Percentiles rank a stretch among this genome's conserved stretches.
Conservation (phyloP, 2,329 filamentous ascomycete genomes). For the Penicillium polonicum region DNA sequence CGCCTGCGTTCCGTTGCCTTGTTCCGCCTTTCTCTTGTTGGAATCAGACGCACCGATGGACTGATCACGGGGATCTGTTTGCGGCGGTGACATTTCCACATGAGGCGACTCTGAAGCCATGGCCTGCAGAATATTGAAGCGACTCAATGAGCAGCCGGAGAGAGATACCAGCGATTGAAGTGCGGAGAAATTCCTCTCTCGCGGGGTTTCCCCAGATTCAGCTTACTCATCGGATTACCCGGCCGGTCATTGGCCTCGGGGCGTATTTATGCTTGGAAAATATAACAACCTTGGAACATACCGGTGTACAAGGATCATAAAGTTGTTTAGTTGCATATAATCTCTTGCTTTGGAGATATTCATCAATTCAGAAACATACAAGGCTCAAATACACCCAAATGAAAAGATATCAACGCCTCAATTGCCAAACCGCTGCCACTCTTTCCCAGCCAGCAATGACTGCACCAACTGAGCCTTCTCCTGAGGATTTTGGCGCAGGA, state of each 20-base stretch:
- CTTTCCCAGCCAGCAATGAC: constrained; percentile 12
- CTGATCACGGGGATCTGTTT: constrained; percentile 26
- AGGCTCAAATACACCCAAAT: not conserved
- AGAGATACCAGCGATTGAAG: constrained; percentile 20
- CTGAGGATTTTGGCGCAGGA: constrained; percentile 16
- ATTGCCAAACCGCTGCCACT: constrained; percentile 4
- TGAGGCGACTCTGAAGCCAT: constrained; percentile 40
- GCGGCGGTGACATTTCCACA: constrained; percentile 27
- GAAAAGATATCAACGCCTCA: not conserved
- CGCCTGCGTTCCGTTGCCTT: constrained; percentile 48
- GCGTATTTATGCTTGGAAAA: not conserved
- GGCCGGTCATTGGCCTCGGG: constrained; percentile 10
- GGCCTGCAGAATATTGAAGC: not conserved
- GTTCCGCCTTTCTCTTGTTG: constrained; percentile 46
- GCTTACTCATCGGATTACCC: constrained; percentile 22
- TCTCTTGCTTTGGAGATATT: too few relatives aligned
- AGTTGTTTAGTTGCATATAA: not conserved
- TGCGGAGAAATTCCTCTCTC: constrained; percentile 40
- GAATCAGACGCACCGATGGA: constrained; percentile 27
- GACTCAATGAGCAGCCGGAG: constrained; percentile 7
- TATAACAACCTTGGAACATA: not conserved
- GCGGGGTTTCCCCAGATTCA: constrained; percentile 37
- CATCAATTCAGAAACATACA: not conserved
- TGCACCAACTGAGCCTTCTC: constrained; percentile 8
- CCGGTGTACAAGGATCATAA: not conserved